A percentile compares a stretch with the other conserved stretches of the same genome.
Evolutionary conservation across 2,329 filamentous ascomycete species (phyloP).

Genomic region (Malbranchea cinnamomea): DNA sequence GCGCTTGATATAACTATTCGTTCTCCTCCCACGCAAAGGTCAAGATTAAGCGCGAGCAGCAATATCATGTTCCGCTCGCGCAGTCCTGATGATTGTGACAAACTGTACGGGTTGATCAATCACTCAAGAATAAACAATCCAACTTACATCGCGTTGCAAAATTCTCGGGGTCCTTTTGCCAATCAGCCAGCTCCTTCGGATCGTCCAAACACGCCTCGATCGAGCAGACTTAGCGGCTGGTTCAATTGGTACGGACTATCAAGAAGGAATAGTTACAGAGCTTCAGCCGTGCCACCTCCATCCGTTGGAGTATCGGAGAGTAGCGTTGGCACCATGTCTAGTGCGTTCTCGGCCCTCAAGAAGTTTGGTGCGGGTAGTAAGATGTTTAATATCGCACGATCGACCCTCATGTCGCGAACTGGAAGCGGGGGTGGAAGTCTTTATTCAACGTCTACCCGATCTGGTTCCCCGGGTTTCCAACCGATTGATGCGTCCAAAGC

Average conservation of each 20-base stretch:
- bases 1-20: constrained; percentile 88
- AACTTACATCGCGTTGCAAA: constrained; percentile 66
- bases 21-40: constrained; percentile 63
- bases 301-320: constrained; percentile 53
- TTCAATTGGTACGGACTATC: constrained; percentile 32
- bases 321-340: constrained; percentile 60
- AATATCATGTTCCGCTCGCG: constrained; percentile 86
- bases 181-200: constrained; percentile 39
- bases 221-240: constrained; percentile 25
- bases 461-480: constrained; percentile 31
- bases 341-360: constrained; percentile 63
- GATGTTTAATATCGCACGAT: constrained; percentile 70
- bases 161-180: constrained; percentile 49
- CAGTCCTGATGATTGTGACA: constrained; percentile 60
- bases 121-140: constrained; percentile 81
- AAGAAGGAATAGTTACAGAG: constrained; percentile 39
- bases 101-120: constrained; percentile 76
- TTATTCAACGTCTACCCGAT: constrained; percentile 42
- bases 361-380: constrained; percentile 58
- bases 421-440: constrained; percentile 41
- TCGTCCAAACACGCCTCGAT: constrained; percentile 32
- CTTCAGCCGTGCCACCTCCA: constrained; percentile 39
- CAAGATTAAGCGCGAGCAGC: constrained; percentile 50
- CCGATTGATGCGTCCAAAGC: constrained; percentile 32
- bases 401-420: constrained; percentile 49